Base-by-base conservation (phyloP, 2,329 filamentous ascomycete species). In the Eutypa lata region DNA sequence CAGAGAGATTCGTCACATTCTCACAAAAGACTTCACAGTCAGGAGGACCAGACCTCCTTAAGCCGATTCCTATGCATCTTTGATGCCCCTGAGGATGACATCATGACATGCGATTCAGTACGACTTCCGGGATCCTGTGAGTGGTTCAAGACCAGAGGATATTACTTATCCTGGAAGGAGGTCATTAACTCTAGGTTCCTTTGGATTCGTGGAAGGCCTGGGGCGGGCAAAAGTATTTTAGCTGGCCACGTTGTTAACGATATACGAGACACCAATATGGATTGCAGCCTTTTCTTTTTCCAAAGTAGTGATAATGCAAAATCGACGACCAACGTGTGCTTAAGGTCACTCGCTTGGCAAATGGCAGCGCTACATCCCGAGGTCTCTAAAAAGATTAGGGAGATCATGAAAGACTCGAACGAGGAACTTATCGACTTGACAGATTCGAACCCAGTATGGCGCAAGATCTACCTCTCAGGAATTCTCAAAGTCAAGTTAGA, bases 261-360 rank as follows among this genome's bases (percentile, higher is more conserved):
- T n/a, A 24, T 59, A 33, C 43, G 33, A 7, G 26, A 21, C 11
- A 22, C 8, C 11, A 7, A 3, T 2, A 42, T 52, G 5, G 57
- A 57, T 10, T 56, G 53, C 19, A 53, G 49, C 3, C 57, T 51
- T 18, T 57, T 51, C 22, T 59, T 56, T 14, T 59, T 56, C 22
- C 37, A 14, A 0, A 2, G 49, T 1, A 28, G 49, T 2, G 53
- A 59, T 26, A 24, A 57, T 7, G 13, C 5, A 57, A 84, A 82
- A 65, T 52, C 40, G 1, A 59, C 45, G 8, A 16, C 58, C 2
- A 61, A 53, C 14, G 7, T 55, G 0, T 65, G 64, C 1, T 38
- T 71, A 6, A 49, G 63, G 2, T 66, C 65, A 0, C 63, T 69
- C 46, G 63, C 66, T 2, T 65, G 56, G 52, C 68, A 71, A 52